These are phyloP conservation scores for Plasmodium inui DNA, from an alignment of 169 alveolate genomes.

Conservation along the genomic window DNA sequence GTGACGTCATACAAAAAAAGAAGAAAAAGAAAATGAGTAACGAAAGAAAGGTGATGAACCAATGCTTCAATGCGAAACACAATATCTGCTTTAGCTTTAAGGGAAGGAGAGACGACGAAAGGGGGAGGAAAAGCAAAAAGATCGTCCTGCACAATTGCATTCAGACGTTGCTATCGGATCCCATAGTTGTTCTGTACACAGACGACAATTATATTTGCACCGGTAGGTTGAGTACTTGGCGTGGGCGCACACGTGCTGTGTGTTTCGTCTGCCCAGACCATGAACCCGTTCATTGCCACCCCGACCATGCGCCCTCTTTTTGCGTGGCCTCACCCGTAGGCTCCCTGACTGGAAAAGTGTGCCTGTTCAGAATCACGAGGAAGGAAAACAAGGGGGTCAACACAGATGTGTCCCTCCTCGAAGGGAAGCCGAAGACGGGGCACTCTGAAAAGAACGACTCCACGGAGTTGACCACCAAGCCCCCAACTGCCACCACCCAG, in stretches of 20 bases:
- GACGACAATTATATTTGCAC: constrained; percentile 69
- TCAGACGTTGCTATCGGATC: constrained; percentile 70
- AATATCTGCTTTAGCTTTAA: constrained; percentile 15
- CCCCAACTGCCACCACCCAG: background rate
- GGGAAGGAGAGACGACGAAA: background rate
- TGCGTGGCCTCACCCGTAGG: constrained; percentile 7
- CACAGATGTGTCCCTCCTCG: constrained; percentile 14
- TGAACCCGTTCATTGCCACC: background rate
- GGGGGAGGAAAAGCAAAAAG: constrained; percentile 28
- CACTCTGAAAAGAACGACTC: background rate
- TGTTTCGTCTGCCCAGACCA: background rate
- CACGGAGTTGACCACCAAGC: background rate
- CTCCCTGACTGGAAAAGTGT: constrained; percentile 68
- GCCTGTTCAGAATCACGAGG: constrained; percentile 35
- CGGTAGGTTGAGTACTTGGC: constrained; percentile 11
- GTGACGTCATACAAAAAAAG: background rate
- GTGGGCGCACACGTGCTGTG: background rate
- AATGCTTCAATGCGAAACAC: constrained; percentile 40
- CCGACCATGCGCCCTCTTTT: background rate
- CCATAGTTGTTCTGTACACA: constrained; percentile 75
- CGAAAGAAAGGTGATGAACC: constrained; percentile 43
- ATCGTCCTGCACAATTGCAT: constrained; percentile 58
- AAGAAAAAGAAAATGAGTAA: constrained; percentile 28
- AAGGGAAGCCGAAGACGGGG: background rate
- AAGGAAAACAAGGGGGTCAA: constrained; percentile 41